Conservation (phyloP, 2,329 filamentous ascomycete genomes). For the Ophiostoma tasmaniense region DNA sequence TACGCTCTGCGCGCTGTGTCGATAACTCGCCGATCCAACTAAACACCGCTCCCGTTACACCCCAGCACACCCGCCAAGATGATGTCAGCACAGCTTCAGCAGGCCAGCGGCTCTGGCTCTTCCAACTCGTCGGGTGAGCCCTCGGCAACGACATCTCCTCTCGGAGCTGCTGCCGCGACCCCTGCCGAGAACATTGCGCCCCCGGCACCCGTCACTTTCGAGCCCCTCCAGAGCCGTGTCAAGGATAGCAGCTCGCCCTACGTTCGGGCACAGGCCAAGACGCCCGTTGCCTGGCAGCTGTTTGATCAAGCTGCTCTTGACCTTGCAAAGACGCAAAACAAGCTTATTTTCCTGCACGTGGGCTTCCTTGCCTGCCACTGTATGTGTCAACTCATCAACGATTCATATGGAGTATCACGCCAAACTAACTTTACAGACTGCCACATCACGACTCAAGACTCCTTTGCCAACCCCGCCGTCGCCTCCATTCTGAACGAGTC, state of each 20-base stretch:
- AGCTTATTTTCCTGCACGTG: conserved; percentile 86
- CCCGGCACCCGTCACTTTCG: conserved; percentile 9
- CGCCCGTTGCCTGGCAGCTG: conserved; percentile 85
- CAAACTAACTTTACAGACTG: conserved; percentile 46
- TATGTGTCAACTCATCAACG: conserved; percentile 36
- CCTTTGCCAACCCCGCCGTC: conserved; percentile 75
- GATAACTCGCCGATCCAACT: not conserved
- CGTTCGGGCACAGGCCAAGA: conserved; percentile 65
- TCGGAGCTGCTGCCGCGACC: conserved; percentile 9
- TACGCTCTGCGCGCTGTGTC: not conserved
- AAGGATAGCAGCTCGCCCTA: conserved; percentile 41
- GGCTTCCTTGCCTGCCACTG: conserved; percentile 95
- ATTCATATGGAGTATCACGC: not conserved
- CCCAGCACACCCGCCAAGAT: conserved; percentile 14
- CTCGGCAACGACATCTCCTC: conserved; percentile 9
- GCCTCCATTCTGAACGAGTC: conserved; percentile 73
- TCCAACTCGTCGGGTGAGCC: conserved; percentile 9
- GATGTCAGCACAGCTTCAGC: conserved; percentile 23
- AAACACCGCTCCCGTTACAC: not conserved
- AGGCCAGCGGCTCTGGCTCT: conserved; percentile 20
- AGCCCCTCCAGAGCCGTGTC: conserved; percentile 32
- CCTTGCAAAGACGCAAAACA: conserved; percentile 71
- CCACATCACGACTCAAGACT: conserved; percentile 88
- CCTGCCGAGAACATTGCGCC: not conserved
- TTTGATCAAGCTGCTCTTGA: conserved; percentile 70